Percentiles rank a stretch among this genome's conserved stretches.
Conservation (phyloP, 176 grass and related monocot genomes). For the Otatea glauca region DNA sequence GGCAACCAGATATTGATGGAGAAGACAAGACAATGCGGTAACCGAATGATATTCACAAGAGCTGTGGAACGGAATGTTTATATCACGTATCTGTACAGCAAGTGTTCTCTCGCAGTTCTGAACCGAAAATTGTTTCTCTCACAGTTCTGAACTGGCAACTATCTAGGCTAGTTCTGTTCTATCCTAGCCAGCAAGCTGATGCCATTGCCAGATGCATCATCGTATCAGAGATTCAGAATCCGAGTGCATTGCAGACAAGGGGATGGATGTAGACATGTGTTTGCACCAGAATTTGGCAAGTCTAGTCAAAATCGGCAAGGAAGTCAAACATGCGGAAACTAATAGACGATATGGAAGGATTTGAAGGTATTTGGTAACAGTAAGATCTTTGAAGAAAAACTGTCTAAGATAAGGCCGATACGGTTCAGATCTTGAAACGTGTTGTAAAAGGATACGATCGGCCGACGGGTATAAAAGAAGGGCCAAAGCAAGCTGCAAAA, state of each 20-base stretch:
- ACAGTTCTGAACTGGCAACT: neutral
- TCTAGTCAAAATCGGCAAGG: no score
- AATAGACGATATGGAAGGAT: no score
- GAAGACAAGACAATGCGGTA: neutral
- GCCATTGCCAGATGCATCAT: neutral
- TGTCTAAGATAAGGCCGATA: no score
- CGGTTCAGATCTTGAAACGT: no score
- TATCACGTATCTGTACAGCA: neutral
- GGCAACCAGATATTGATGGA: neutral
- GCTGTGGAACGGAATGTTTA: neutral
- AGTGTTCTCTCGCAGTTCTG: neutral
- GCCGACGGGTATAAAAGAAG: no score
- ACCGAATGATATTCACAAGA: neutral
- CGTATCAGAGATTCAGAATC: slow-evolving; percentile 1
- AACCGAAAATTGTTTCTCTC: neutral
- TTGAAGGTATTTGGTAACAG: no score
- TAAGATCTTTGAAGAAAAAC: no score
- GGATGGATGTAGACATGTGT: neutral
- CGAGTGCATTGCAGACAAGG: neutral
- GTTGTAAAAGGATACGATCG: no score
- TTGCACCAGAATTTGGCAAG: no score
- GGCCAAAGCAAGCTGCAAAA: no score
- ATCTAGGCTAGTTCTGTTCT: neutral
- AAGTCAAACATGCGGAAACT: no score
- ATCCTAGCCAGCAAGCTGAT: neutral